Base-by-base conservation (phyloP, 1,139 yeast genomes). In the Candida tropicalis region DNA sequence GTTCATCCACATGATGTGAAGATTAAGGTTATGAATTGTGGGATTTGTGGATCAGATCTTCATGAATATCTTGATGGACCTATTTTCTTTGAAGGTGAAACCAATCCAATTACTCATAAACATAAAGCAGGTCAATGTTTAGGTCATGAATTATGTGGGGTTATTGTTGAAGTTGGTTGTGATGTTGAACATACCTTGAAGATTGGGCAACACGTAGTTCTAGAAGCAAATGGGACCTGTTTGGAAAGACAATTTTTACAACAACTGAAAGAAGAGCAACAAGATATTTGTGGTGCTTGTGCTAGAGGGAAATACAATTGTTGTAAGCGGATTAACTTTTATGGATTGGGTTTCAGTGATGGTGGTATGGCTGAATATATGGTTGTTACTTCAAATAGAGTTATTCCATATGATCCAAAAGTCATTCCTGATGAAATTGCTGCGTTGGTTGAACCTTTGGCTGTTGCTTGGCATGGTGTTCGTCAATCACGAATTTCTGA, bases 401-500 rank as follows among this genome's bases (percentile, higher is more conserved):
- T 74, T 24, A 60, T 75, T 37, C 71, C 70, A 48, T 66, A 79
- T 22, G 78, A 81, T 25, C 69, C 70, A 42, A 24, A 46, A 8
- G 54, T 62, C 38, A 62, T 79, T 34, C 80, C 82, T 18, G 52
- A 75, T 42, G 81, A 78, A 47, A 68, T 75, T 22, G 83, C 80
- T 25, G 84, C 84, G 2, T 59, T 79, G 44, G 70, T 76, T 34
- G 82, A 79, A 57, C 84, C 84, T 6, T 59, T 79, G 29, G 63
- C 82, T 1, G 84, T 79, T 16, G 77, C 81, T 10, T 79, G 82
- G 81, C 84, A 79, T 56, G 84, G 82, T 1, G 76, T 77, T 28
- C 65, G 70, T 40, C 60, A 70, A 13, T 63, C 79, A 0, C 62
- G 71, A 26, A 31, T 24, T 6, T 34, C 27, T 4, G 39, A 38